Evolutionary conservation across 2,329 filamentous ascomycete species (phyloP).

Genomic region (Cadophora malorum): DNA sequence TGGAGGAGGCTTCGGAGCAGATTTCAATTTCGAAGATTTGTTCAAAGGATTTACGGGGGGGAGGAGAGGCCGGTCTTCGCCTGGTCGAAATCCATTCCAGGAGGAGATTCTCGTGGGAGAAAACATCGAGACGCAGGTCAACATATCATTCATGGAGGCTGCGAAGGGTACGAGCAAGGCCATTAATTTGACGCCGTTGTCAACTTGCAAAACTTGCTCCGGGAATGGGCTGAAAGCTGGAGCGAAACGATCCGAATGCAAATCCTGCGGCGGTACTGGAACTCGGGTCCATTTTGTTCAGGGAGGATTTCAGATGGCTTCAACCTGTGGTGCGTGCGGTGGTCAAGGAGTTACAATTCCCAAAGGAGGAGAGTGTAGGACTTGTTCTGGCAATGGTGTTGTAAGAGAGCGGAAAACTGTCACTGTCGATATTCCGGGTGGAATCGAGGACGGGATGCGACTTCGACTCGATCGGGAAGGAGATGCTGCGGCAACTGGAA

Average conservation of each 20-base stretch:
- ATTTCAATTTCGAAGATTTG: constrained; percentile 96
- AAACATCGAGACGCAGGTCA: constrained; percentile 93
- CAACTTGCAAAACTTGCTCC: constrained; percentile 80
- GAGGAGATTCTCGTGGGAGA: constrained; percentile 88
- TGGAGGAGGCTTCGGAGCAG: constrained; percentile 70
- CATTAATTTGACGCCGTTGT: constrained; percentile 83
- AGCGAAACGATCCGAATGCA: constrained; percentile 74
- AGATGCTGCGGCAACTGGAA: constrained; percentile 81
- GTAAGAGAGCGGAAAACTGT: constrained; percentile 83
- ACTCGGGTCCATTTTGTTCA: constrained; percentile 87
- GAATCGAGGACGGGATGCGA: constrained; percentile 96
- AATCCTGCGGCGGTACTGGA: constrained; percentile 83
- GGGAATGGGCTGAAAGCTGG: constrained; percentile 87
- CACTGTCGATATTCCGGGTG: constrained; percentile 89
- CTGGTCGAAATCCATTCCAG: constrained; percentile 71
- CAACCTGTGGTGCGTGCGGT: constrained; percentile 81
- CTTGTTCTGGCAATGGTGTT: constrained; percentile 84
- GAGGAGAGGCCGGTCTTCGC: constrained; percentile 53
- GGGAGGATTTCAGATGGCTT: constrained; percentile 95
- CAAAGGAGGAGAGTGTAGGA: constrained; percentile 78
- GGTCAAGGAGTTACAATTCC: constrained; percentile 81
- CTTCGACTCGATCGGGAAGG: constrained; percentile 85
- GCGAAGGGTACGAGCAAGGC: constrained; percentile 90
- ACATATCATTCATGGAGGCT: constrained; percentile 94
- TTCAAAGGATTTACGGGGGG: constrained; percentile 80